Conservation (phyloP, 202 grass and related monocot species). For the Panicum virgatum region DNA sequence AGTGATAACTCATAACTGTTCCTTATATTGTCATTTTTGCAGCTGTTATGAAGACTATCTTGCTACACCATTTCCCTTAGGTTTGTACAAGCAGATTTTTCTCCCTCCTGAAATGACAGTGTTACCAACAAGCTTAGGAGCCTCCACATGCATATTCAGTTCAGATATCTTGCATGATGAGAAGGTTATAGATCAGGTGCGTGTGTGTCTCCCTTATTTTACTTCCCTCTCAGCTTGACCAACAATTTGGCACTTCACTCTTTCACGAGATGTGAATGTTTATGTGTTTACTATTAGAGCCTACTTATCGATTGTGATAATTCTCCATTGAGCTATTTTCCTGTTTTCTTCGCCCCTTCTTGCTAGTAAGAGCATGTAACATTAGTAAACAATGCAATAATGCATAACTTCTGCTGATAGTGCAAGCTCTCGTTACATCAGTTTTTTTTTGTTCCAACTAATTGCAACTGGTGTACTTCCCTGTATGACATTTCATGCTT, state of each 20-base stretch:
- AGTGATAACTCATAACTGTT: slow-evolving; percentile 7
- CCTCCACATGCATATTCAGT: slow-evolving; percentile 85
- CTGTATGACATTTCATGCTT: background rate
- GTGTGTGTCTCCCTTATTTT: slow-evolving; percentile 30
- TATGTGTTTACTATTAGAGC: background rate
- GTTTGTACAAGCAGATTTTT: slow-evolving; percentile 91
- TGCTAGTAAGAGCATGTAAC: background rate
- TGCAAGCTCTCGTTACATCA: background rate
- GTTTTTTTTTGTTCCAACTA: slow-evolving; percentile 10
- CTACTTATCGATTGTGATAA: slow-evolving; percentile 1
- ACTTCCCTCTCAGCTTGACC: background rate
- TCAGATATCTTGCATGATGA: slow-evolving; percentile 90
- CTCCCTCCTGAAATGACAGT: slow-evolving; percentile 79
- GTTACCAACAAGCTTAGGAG: slow-evolving; percentile 72
- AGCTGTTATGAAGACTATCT: slow-evolving; percentile 98
- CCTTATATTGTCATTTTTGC: slow-evolving; percentile 42
- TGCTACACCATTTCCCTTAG: slow-evolving; percentile 78
- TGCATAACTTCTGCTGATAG: background rate
- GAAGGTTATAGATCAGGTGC: slow-evolving; percentile 91
- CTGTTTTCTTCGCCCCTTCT: background rate
- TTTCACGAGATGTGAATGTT: background rate
- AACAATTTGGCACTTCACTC: background rate
- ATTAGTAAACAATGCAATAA: slow-evolving; percentile 9
- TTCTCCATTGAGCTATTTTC: background rate
- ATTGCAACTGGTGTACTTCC: background rate